phyloP scores from a whole-genome alignment of 768 basidiomycete species.

The Pilatotrama ljubarskyi region DNA sequence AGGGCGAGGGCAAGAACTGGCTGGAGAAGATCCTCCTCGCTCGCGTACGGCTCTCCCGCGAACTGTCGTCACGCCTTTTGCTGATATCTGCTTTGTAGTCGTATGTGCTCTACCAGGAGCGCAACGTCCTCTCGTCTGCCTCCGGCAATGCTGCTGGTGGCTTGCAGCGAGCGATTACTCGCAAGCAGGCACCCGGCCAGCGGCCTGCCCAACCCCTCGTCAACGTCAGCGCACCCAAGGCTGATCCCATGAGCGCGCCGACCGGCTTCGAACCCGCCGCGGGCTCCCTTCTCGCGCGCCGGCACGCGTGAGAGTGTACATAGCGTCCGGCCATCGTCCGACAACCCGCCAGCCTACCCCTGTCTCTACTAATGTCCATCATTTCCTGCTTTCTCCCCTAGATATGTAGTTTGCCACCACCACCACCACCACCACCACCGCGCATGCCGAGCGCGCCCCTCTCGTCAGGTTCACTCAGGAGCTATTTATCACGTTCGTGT shows the following conservation, averaged over 20 bases:
- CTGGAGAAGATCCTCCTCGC: conserved; percentile 79
- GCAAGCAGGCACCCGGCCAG: conserved; percentile 33
- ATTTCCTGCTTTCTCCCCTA: background rate
- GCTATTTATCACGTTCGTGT: conserved; percentile 11
- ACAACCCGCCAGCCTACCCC: background rate
- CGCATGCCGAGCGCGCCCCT: background rate
- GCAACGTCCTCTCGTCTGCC: conserved; percentile 56
- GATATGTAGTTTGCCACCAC: conserved; percentile 5
- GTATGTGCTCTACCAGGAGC: conserved; percentile 80
- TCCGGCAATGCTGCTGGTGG: conserved; percentile 31
- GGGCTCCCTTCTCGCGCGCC: conserved; percentile 62
- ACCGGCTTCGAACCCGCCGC: conserved; percentile 60
- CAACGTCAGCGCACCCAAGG: conserved; percentile 43
- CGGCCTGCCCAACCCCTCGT: conserved; percentile 51
- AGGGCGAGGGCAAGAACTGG: conserved; percentile 75
- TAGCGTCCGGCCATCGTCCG: background rate
- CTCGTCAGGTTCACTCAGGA: background rate
- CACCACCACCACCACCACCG: background rate
- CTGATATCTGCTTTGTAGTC: conserved; percentile 48
- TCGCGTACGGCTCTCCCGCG: conserved; percentile 55
- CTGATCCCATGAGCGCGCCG: conserved; percentile 33
- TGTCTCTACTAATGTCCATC: conserved; percentile 4
- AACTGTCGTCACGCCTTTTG: conserved; percentile 5
- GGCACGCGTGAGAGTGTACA: conserved; percentile 4
- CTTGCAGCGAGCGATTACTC: conserved; percentile 40